Conservation (phyloP, 2,329 filamentous ascomycete species). For the Fusarium protoensiforme region DNA sequence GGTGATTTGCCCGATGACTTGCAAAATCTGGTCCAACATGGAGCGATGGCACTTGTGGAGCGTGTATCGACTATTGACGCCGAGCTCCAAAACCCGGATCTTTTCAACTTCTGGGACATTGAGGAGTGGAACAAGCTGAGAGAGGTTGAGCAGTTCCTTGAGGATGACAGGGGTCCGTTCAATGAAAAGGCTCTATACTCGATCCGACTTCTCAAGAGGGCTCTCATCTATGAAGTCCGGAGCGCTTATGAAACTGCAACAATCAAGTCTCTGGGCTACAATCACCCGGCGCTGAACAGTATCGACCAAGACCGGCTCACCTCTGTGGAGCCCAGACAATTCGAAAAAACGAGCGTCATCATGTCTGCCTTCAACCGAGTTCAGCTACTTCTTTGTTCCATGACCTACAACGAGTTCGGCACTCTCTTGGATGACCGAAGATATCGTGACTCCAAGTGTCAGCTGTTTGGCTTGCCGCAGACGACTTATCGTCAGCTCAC, state of each 20-base stretch:
- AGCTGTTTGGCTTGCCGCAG: background rate
- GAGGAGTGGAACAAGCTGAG: slow-evolving; percentile 49
- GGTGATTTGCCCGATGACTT: slow-evolving; percentile 64
- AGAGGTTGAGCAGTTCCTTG: slow-evolving; percentile 42
- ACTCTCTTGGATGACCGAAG: slow-evolving; percentile 17
- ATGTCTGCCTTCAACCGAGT: slow-evolving; percentile 23
- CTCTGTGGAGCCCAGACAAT: slow-evolving; percentile 50
- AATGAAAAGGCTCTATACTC: slow-evolving; percentile 20
- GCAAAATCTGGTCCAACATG: slow-evolving; percentile 68
- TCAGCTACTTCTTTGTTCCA: slow-evolving; percentile 46
- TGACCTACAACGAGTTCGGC: slow-evolving; percentile 49
- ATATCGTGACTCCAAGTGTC: slow-evolving; percentile 9
- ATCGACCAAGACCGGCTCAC: slow-evolving; percentile 51
- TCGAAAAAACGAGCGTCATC: slow-evolving; percentile 16
- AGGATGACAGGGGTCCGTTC: background rate
- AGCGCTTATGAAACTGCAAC: slow-evolving; percentile 22
- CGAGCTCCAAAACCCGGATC: slow-evolving; percentile 48
- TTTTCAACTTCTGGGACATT: slow-evolving; percentile 46
- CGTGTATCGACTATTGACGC: slow-evolving; percentile 49
- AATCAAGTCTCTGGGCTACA: background rate
- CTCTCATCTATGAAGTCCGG: slow-evolving; percentile 29
- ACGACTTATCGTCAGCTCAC: slow-evolving; percentile 4
- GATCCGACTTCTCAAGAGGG: slow-evolving; percentile 38
- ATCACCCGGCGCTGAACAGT: background rate
- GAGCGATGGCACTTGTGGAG: slow-evolving; percentile 63